Conservation (phyloP, 768 basidiomycete genomes). For the Suillus subaureus region DNA sequence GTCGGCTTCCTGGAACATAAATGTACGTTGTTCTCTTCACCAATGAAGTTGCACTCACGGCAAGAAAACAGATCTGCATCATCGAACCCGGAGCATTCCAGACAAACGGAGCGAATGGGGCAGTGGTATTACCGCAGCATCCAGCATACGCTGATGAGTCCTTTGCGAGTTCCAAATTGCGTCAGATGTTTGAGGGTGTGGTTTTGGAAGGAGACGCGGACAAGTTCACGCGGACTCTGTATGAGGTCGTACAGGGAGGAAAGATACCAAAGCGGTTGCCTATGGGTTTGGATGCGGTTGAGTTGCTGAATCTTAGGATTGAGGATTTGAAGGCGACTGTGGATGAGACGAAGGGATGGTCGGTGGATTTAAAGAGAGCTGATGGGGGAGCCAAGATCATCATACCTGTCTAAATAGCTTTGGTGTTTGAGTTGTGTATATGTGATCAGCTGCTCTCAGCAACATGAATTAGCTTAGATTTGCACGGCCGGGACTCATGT, state of each 20-base stretch:
- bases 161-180: not conserved
- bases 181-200: not conserved
- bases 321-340: not conserved
- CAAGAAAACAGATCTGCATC: not conserved
- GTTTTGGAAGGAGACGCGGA: not conserved
- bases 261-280: not conserved
- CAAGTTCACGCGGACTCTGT: not conserved
- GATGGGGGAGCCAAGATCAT: not conserved
- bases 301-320: not conserved
- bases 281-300: not conserved
- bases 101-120: not conserved
- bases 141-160: not conserved
- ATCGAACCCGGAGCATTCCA: not conserved
- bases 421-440: too few relatives aligned
- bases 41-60: not conserved
- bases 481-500: too few relatives aligned
- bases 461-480: too few relatives aligned
- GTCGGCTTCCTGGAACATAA: not conserved
- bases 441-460: too few relatives aligned
- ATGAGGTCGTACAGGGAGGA: not conserved
- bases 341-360: not conserved
- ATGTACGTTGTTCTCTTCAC: not conserved
- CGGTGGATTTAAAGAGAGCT: not conserved
- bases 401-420: too few relatives aligned
- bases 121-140: not conserved